Conservation (phyloP, 164 flowering plant genomes). For the Nelumbo lutea region DNA sequence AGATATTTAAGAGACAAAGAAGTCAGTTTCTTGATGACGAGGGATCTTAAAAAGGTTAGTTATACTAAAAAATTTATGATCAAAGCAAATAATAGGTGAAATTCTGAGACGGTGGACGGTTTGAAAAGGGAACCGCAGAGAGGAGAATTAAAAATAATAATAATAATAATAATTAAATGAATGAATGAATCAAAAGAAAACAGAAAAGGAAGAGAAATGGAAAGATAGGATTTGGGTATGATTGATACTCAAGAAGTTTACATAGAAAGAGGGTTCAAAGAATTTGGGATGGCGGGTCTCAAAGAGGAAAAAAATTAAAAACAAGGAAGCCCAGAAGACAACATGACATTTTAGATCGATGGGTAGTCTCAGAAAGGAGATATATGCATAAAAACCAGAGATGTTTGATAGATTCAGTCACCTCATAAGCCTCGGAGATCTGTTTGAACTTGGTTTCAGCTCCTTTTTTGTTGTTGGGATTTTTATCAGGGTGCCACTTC, state of each 20-base stretch:
- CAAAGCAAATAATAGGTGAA: too few relatives aligned
- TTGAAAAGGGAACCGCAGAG: too few relatives aligned
- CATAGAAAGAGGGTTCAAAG: neutral
- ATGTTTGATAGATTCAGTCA: conserved; percentile 2
- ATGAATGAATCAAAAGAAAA: too few relatives aligned
- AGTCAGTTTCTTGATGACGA: too few relatives aligned
- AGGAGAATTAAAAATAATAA: too few relatives aligned
- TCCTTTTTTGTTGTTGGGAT: conserved; percentile 35
- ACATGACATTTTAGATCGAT: neutral
- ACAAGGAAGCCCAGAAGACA: neutral
- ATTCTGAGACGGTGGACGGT: too few relatives aligned
- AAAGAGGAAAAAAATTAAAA: neutral
- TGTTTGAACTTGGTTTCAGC: conserved; percentile 57
- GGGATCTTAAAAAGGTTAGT: too few relatives aligned
- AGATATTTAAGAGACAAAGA: neutral
- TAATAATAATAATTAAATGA: too few relatives aligned
- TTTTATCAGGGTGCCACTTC: neutral
- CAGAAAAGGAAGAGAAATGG: neutral
- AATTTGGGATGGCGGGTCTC: neutral
- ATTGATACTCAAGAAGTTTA: too few relatives aligned
- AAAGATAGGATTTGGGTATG: neutral
- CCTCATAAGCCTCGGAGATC: conserved; percentile 58
- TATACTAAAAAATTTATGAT: too few relatives aligned
- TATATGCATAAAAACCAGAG: neutral
- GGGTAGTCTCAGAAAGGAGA: neutral